Conservation (phyloP, 352 stramenopile species). For the Lagenidium giganteum region DNA sequence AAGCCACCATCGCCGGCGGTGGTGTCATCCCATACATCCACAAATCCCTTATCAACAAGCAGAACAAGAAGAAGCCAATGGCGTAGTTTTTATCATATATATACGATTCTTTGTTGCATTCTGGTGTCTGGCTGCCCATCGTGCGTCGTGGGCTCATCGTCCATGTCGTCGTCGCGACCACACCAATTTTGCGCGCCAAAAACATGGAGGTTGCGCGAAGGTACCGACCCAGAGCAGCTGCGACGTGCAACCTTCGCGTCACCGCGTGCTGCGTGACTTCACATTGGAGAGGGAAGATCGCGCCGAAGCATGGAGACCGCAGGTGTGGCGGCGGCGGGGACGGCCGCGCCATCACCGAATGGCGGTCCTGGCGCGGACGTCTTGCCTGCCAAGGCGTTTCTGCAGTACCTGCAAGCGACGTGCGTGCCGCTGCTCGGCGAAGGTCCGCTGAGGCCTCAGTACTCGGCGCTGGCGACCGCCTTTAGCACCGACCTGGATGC, state of each 20-base stretch:
- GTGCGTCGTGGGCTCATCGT: background rate
- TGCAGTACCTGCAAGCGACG: slow-evolving; percentile 53
- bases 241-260: slow-evolving; percentile 20
- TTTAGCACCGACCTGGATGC: slow-evolving; percentile 43
- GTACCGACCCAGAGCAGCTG: no score
- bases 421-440: slow-evolving; percentile 69
- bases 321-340: slow-evolving; percentile 14
- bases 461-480: slow-evolving; percentile 29
- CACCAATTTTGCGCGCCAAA: no score
- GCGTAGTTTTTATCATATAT: slow-evolving; percentile 31
- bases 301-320: slow-evolving; percentile 18
- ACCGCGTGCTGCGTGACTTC: no score
- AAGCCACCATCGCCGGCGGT: slow-evolving; percentile 99
- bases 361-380: no score
- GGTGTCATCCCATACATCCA: slow-evolving; percentile 99
- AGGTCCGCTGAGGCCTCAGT: no score
- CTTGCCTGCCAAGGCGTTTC: slow-evolving; percentile 39
- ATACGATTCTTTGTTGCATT: background rate
- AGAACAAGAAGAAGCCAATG: slow-evolving; percentile 82
- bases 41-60: slow-evolving; percentile 99
- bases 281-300: no score
- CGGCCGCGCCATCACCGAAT: no score
- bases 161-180: slow-evolving; percentile 9
- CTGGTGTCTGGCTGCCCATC: slow-evolving; percentile 13
- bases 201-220: no score